Base-by-base conservation (phyloP, 2,329 filamentous ascomycete species). In the Cytospora piceicola region DNA sequence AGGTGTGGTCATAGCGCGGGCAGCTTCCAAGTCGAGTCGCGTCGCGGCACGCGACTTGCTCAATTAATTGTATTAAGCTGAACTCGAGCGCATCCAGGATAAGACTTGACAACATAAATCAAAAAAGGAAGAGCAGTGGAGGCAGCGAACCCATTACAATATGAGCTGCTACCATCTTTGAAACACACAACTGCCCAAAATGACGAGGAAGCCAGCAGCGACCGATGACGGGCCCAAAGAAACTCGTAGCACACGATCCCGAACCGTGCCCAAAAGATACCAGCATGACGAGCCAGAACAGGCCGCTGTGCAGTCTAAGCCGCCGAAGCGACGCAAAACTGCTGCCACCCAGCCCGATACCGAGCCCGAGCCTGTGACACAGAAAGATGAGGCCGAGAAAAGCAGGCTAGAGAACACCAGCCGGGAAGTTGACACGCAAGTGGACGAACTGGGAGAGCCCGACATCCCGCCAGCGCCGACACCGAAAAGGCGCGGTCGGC, bases 381-480 rank as follows among this genome's bases (percentile, higher is more conserved):
- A 68, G 12, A 42, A 62, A 30, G 68, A 70, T 22, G 64, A 56
- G 27, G 42, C 69, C 39, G 66, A 66, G n/a, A 51, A 67, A 22
- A 42, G 32, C 15, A 56, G 56, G 6, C 54, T 59, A 29, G 55
- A 58, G 3, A 55, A 63, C 15, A 42, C 9, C 6, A 30, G 52
- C 67, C 42, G 64, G 68, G 15, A 61, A 61, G 58, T 63, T 3
- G 55, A 68, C n/a, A 17, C 64, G 9, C 56, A 54, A 29, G 29
- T 62, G 61, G 58, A 70, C 51, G 66, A 67, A 42, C 55, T 69
- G 29, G 61, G 69, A 36, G 58, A 66, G 55, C 34, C 68, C 3
- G 71, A 71, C 53, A 72, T 69, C 11, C 71, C 76, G 53, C 73
- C 71, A 53, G 72, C 76, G 12, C 77, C 78, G 0, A 77, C 76